phyloP scores from a whole-genome alignment of 148 eudicot genomes.

The Heliamphora exappendiculata region DNA sequence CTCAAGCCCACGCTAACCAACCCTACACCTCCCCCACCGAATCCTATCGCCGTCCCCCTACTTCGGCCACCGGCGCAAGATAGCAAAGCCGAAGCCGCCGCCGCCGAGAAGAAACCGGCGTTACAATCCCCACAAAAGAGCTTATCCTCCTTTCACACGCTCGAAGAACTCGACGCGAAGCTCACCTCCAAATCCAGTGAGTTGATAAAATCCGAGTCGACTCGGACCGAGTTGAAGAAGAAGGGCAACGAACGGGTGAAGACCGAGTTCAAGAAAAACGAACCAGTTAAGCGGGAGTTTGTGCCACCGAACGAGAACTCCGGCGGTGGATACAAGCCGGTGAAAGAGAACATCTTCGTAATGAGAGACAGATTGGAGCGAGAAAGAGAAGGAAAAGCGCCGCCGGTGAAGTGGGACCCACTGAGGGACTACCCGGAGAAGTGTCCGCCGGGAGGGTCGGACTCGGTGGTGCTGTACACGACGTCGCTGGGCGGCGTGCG shows the following conservation, averaged over 20 bases:
- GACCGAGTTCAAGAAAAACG: conserved; percentile 24
- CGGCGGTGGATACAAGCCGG: conserved; percentile 22
- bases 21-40: conserved; percentile 16
- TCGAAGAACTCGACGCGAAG: conserved; percentile 59
- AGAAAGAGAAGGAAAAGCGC: conserved; percentile 62
- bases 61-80: conserved; percentile 7
- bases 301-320: neutral
- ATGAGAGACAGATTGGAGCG: conserved; percentile 52
- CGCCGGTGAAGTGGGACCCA: conserved; percentile 51
- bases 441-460: conserved; percentile 72
- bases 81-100: conserved; percentile 1
- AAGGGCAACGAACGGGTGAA: conserved; percentile 10
- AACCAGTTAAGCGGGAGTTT: conserved; percentile 4
- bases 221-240: conserved; percentile 22
- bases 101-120: neutral
- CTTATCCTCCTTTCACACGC: conserved; percentile 63
- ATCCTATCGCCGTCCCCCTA: neutral
- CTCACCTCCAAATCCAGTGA: conserved; percentile 21
- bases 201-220: conserved; percentile 32
- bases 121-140: conserved; percentile 26
- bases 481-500: conserved; percentile 86
- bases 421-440: conserved; percentile 51
- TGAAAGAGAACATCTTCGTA: conserved; percentile 70
- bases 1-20: conserved; percentile 38
- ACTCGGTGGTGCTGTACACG: conserved; percentile 65